Base-by-base conservation (phyloP, 352 stramenopile genomes). In the Phytopythium sindhum region DNA sequence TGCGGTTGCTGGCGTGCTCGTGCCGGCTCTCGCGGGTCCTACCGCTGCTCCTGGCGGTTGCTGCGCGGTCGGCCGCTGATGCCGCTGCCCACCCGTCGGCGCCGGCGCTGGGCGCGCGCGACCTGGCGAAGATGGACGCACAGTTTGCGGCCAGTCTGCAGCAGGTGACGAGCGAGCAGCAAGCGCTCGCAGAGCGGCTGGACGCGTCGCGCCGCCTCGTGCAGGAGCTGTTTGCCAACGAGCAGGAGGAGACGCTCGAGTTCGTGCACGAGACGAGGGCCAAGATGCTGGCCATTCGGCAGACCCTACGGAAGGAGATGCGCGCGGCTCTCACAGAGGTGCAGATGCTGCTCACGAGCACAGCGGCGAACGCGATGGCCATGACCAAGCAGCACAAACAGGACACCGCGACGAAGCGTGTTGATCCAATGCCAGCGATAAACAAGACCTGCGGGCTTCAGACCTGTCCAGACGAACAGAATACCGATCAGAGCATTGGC, bases 171-270 rank as follows among this genome's bases (percentile, higher is more conserved):
- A 31, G 47, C 8, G 58, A 64, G 41, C 56, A 67, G n/a, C 7
- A 52, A 24, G 53, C 8, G 12, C 64, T 77, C 28, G 55, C 67
- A 19, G n/a, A 63, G 51, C 69, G 75, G 56, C 60, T 80, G 45
- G 60, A 33, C 3, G 56, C 44, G 6, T 68, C 64, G 26, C 53
- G 48, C 28, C 39, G 69, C 14, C 57, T 73, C 55, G 31, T 57
- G 41, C 1, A 9, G 5, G 64, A 65, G 0, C 48, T 80, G 23
- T 77, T 75, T n/a, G 42, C 39, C 5, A n/a, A 63, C 21, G 69
- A 77, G 41, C 53, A 67, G 31, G 51, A 56, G 5, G 66, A 80
- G 59, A 45, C 68, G 45, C 6, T 64, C 59, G 45, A 69, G 55
- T 60, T 70, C 21, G 19, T 58, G 39, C 7, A 66, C 31, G 69